Evolutionary conservation across 352 stramenopile genomes (phyloP).

Genomic region (Phytophthora capsici): DNA sequence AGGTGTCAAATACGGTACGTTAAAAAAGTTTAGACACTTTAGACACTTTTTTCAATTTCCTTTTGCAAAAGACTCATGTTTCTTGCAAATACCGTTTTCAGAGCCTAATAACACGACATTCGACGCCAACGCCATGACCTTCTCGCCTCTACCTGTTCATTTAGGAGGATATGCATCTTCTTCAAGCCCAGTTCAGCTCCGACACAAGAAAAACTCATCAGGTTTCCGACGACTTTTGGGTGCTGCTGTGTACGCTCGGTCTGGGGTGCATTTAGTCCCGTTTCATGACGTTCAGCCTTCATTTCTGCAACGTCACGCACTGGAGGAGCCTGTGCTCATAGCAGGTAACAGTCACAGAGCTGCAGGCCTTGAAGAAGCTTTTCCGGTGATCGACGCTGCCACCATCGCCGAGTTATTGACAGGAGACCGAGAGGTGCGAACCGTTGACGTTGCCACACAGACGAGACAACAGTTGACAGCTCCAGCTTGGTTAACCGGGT

Average conservation of each 20-base stretch:
- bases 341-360: conserved; percentile 41
- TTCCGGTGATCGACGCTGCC: conserved; percentile 45
- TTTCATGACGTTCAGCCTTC: conserved; percentile 29
- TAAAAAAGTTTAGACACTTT: background rate
- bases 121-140: conserved; percentile 35
- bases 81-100: conserved; percentile 7
- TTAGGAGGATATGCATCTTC: conserved; percentile 26
- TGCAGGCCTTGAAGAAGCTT: conserved; percentile 32
- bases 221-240: conserved; percentile 58
- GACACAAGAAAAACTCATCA: conserved; percentile 56
- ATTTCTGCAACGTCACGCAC: conserved; percentile 50
- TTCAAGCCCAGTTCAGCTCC: conserved; percentile 3
- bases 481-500: conserved; percentile 32
- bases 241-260: conserved; percentile 55
- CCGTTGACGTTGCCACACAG: conserved; percentile 49
- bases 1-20: conserved; percentile 48
- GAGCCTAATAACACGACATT: conserved; percentile 22
- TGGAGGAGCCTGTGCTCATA: conserved; percentile 61
- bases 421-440: conserved; percentile 39
- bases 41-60: background rate
- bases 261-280: conserved; percentile 50
- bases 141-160: conserved; percentile 57
- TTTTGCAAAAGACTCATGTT: background rate
- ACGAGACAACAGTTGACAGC: conserved; percentile 43
- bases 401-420: conserved; percentile 45